Base-by-base conservation (phyloP, 768 basidiomycete genomes). In the Cystofilobasidium ferigula region DNA sequence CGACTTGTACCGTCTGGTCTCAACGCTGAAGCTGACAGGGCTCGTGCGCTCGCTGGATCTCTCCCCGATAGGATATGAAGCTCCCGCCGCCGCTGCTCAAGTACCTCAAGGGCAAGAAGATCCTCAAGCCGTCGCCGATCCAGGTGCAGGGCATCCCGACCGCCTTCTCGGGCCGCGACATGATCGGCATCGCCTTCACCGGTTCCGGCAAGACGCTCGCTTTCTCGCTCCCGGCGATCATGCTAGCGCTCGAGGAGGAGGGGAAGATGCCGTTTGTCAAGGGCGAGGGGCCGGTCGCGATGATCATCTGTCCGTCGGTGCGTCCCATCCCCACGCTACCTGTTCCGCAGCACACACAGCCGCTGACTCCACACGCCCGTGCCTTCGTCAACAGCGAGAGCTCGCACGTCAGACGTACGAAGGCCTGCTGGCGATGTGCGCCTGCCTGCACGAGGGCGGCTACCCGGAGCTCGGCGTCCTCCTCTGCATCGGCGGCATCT, bases 31-130 rank as follows among this genome's bases (percentile, higher is more conserved):
- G n/a, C n/a, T n/a, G n/a, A n/a, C n/a, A n/a, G n/a, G n/a, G n/a
- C n/a, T n/a, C n/a, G n/a, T n/a, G n/a, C n/a, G n/a, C n/a, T n/a
- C n/a, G n/a, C n/a, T n/a, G n/a, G n/a, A n/a, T n/a, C n/a, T n/a
- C n/a, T n/a, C n/a, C n/a, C n/a, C n/a, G n/a, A n/a, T n/a, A 93
- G 88, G 94, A 98, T 74, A 99, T 99, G 95, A 98, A 97, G 80
- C 85, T 99, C n/a, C 95, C 94, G 9, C 82, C 82, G 45, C 81
- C 86, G 3, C 84, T 98, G 51, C 78, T 98, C 12, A 83, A 88
- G 65, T 86, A 86, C 75, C 81, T 99, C 57, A 86, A 85, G 75
- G 81, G 83, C 36, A 91, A 92, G 65, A 86, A 88, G 56, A 99
- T 99, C 72, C 80, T 80, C 2, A 80, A 79, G 42, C 95, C 95